These are phyloP conservation scores for Phragmites australis DNA, from an alignment of 176 grass and related monocot genomes.

Conservation along the genomic window DNA sequence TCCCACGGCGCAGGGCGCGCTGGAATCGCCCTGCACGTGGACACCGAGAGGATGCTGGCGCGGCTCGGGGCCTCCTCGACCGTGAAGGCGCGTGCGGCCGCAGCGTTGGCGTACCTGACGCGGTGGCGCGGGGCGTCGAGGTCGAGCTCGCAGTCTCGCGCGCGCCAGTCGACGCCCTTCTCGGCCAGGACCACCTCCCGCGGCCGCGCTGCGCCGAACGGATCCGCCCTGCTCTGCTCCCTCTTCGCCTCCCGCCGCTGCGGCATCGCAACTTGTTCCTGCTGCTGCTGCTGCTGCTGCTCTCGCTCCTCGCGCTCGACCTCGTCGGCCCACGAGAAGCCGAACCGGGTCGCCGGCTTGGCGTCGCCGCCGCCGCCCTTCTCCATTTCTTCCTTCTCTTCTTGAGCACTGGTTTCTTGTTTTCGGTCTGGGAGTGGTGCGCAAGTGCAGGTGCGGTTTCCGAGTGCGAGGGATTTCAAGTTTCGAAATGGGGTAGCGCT, in stretches of 20 bases:
- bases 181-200: constrained; percentile 64
- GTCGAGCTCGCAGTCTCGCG: constrained; percentile 44
- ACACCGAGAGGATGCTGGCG: background rate
- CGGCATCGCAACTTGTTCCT: background rate
- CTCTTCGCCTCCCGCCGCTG: background rate
- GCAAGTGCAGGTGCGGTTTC: background rate
- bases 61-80: background rate
- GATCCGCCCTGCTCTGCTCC: constrained; percentile 24
- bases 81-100: background rate
- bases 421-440: background rate
- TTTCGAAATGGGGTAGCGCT: background rate
- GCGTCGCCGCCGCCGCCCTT: background rate
- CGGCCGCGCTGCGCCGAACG: constrained; percentile 55
- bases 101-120: background rate
- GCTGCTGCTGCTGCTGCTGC: background rate
- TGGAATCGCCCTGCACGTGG: background rate
- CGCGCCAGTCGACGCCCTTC: constrained; percentile 68
- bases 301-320: constrained; percentile 62
- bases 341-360: constrained; percentile 34
- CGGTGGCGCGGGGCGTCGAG: background rate
- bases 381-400: background rate
- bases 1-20: background rate
- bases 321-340: constrained; percentile 80
- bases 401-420: background rate
- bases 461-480: background rate